phyloP scores from a whole-genome alignment of 768 basidiomycete genomes.

The Lepiota brunneoincarnata region DNA sequence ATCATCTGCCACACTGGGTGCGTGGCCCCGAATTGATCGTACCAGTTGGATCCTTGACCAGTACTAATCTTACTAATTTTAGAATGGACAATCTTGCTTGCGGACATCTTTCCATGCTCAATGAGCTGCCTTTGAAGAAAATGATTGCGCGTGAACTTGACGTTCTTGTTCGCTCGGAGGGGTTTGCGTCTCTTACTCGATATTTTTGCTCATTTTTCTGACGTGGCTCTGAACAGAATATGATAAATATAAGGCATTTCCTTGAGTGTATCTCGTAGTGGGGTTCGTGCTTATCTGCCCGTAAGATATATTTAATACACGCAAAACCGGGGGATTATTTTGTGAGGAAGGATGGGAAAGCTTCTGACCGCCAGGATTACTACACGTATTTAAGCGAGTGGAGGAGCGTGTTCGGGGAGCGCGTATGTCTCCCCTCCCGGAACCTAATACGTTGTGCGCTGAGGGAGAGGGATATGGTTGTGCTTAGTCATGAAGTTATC shows the following conservation, averaged over 20 bases:
- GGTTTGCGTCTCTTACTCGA: slow-evolving; percentile 36
- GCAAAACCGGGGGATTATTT: slow-evolving; percentile 71
- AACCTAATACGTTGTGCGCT: slow-evolving; percentile 67
- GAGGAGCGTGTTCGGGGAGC: slow-evolving; percentile 63
- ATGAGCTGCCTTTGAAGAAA: slow-evolving; percentile 63
- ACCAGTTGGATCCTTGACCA: background rate
- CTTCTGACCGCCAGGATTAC: slow-evolving; percentile 67
- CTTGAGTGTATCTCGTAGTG: background rate
- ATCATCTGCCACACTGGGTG: slow-evolving; percentile 85
- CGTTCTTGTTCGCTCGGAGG: slow-evolving; percentile 47
- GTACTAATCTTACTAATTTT: slow-evolving; percentile 2
- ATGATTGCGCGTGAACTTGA: slow-evolving; percentile 58
- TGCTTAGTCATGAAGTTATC: slow-evolving; percentile 82
- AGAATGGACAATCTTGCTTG: slow-evolving; percentile 82
- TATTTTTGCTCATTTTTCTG: background rate
- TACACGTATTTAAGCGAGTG: slow-evolving; percentile 69
- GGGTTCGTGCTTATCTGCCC: background rate
- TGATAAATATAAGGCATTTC: slow-evolving; percentile 53
- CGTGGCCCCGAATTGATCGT: slow-evolving; percentile 12
- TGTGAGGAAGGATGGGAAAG: slow-evolving; percentile 46
- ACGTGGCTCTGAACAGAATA: slow-evolving; percentile 38
- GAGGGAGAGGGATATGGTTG: slow-evolving; percentile 81
- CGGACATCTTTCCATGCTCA: slow-evolving; percentile 71
- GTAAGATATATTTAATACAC: slow-evolving; percentile 75
- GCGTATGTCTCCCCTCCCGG: slow-evolving; percentile 48